Base-by-base conservation (phyloP, 2,329 filamentous ascomycete genomes). In the Exutisphaerella laricina region DNA sequence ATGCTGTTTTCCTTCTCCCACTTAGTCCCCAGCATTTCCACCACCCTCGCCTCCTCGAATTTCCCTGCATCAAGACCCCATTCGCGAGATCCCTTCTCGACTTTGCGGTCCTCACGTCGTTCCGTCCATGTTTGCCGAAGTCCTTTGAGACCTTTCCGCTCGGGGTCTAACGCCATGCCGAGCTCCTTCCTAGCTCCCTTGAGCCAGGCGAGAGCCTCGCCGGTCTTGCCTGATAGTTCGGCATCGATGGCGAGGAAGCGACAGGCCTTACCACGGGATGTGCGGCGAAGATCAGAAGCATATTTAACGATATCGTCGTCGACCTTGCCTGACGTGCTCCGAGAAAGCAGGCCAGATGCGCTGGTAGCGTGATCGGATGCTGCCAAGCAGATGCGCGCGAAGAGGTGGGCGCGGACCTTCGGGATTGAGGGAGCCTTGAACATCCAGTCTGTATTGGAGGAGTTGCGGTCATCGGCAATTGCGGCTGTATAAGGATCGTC, bases 1-100 rank as follows among this genome's bases (percentile, higher is more conserved):
- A 86, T 94, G 64, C 96, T 88, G 60, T 98, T 98, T 66, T 88
- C 80, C 68, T 88, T 92, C 49, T 79, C 80, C 90, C 92, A 96
- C 63, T 95, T 96, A 26, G 73, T 75, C 56, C 94, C 79, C 23
- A 98, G 69, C 80, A 92, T 87, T 56, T 92, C 85, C 39, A 96
- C 73, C 2, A 97, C 84, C 42, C 88, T 75, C 2, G 75, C 80
- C 66, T 98, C 92, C 63, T 97, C 92, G 13, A 87, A 67, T 56
- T 78, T 82, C 1, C 92, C 90, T 0, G 83, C 90, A 66, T 96
- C 89, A 33, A 82, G 72, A 0, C 89, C 89, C 86, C 87, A 92
- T 20, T 69, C 68, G 49, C 61, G 68, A 26, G 23, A 26, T 33
- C 79, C 84, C 60, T 79, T 88, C 54, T 90, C 86, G 18, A 94